These are phyloP conservation scores for Trypanosoma conorhini DNA, from an alignment of 208 protist species.

Conservation along the genomic window DNA sequence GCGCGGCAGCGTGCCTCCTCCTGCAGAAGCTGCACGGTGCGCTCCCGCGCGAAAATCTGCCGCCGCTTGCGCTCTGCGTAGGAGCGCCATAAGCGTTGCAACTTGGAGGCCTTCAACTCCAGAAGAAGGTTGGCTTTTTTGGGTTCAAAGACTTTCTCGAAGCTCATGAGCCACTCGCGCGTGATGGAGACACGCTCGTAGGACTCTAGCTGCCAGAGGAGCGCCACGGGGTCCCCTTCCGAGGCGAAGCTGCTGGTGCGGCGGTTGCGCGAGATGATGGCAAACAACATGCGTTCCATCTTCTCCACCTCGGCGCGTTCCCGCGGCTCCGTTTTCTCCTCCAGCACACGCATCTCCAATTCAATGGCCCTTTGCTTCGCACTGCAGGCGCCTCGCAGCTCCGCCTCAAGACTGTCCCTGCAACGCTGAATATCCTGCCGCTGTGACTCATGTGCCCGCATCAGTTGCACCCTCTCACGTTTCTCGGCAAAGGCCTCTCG, in stretches of 20 bases:
- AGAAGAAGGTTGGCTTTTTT: constrained; percentile 23
- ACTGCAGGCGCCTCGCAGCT: neutral
- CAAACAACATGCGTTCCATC: constrained; percentile 31
- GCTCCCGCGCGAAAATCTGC: neutral
- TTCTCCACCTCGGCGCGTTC: constrained; percentile 27
- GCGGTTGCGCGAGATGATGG: constrained; percentile 26
- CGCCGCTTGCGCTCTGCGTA: neutral
- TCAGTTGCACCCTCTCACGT: constrained; percentile 26
- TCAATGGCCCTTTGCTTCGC: constrained; percentile 18
- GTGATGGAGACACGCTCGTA: constrained; percentile 42
- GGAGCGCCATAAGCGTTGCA: constrained; percentile 26
- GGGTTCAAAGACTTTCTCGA: constrained; percentile 35
- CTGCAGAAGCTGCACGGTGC: constrained; percentile 25
- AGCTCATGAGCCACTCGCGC: constrained; percentile 28
- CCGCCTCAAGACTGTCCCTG: constrained; percentile 12
- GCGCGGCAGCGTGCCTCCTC: constrained; percentile 20
- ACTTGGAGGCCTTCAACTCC: constrained; percentile 24
- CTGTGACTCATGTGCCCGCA: constrained; percentile 1
- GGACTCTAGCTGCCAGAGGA: constrained; percentile 46
- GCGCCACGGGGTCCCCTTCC: constrained; percentile 32
- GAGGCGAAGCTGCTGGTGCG: neutral
- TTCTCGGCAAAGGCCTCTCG: constrained; percentile 18
- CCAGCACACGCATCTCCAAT: constrained; percentile 19
- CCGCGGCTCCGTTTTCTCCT: constrained; percentile 29
- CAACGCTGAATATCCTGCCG: constrained; percentile 14